Conservation (phyloP, 2,329 filamentous ascomycete species). For the Fusarium miscanthi region DNA sequence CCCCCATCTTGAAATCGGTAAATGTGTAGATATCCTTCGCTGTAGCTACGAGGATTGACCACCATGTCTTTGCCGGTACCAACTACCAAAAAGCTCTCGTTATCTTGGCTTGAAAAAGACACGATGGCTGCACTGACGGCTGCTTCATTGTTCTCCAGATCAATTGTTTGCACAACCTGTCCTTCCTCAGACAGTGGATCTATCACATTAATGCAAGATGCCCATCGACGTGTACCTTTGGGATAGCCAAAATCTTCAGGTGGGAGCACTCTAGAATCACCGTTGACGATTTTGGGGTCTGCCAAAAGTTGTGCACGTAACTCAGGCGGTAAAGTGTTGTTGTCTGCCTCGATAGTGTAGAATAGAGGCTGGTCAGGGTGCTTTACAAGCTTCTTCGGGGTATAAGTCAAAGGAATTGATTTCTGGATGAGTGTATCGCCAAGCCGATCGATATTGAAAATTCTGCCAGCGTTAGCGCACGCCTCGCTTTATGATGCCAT, state of each 20-base stretch:
- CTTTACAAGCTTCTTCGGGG: slow-evolving; percentile 86
- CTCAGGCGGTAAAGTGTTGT: slow-evolving; percentile 87
- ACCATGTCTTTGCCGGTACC: slow-evolving; percentile 93
- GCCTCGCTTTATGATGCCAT: background rate
- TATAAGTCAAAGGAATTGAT: slow-evolving; percentile 87
- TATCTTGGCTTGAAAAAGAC: slow-evolving; percentile 87
- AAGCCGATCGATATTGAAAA: slow-evolving; percentile 90
- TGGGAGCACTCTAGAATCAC: slow-evolving; percentile 75
- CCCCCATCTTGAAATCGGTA: slow-evolving; percentile 91
- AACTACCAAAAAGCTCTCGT: slow-evolving; percentile 91
- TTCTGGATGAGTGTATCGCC: slow-evolving; percentile 88
- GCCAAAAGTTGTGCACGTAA: slow-evolving; percentile 79
- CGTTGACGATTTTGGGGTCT: slow-evolving; percentile 77
- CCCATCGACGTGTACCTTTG: slow-evolving; percentile 86
- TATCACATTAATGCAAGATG: slow-evolving; percentile 92
- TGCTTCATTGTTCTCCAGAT: slow-evolving; percentile 90
- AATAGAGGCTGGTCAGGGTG: slow-evolving; percentile 91
- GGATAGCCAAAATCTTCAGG: slow-evolving; percentile 91
- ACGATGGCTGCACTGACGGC: slow-evolving; percentile 88
- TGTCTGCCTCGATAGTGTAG: slow-evolving; percentile 94
- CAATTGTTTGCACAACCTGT: slow-evolving; percentile 77
- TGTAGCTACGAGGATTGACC: slow-evolving; percentile 79
- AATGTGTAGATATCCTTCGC: slow-evolving; percentile 87
- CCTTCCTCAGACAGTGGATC: slow-evolving; percentile 82
- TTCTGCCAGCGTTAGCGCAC: slow-evolving; percentile 64